phyloP scores from a whole-genome alignment of 1,284 basidiomycete genomes.

The Phellinidium pouzarii region DNA sequence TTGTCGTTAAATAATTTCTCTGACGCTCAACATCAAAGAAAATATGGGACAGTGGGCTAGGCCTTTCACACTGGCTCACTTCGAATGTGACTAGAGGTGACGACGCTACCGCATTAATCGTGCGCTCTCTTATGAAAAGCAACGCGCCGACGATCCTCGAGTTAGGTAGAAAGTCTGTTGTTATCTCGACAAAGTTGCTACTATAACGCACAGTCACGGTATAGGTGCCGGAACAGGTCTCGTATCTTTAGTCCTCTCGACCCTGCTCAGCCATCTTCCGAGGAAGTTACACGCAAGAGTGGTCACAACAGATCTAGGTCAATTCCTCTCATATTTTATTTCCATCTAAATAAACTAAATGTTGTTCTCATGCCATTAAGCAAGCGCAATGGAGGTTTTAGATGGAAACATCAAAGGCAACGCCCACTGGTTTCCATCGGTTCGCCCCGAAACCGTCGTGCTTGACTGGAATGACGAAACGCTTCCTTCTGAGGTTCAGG shows the following conservation, averaged over 20 bases:
- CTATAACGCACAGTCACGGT: neutral
- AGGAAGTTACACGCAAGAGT: slow-evolving; percentile 35
- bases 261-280: slow-evolving; percentile 33
- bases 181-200: neutral
- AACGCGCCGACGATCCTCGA: slow-evolving; percentile 41
- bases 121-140: slow-evolving; percentile 1
- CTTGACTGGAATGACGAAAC: slow-evolving; percentile 69
- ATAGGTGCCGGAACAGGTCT: slow-evolving; percentile 79
- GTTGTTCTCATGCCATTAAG: no score
- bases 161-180: slow-evolving; percentile 46
- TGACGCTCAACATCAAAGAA: slow-evolving; percentile 47
- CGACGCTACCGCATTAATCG: neutral
- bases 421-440: slow-evolving; percentile 21
- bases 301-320: slow-evolving; percentile 70
- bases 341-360: no score
- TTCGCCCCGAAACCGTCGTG: slow-evolving; percentile 36
- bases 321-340: no score
- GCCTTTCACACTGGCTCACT: slow-evolving; percentile 69
- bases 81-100: slow-evolving; percentile 11
- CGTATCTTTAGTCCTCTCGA: slow-evolving; percentile 60
- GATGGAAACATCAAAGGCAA: slow-evolving; percentile 62
- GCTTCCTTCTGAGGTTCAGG: slow-evolving; percentile 39
- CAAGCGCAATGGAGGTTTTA: slow-evolving; percentile 74
- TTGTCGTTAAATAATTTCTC: neutral
- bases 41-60: slow-evolving; percentile 89